Base-by-base conservation (phyloP, 371 early-diverging fungal genomes). In the Mortierella sp. region DNA sequence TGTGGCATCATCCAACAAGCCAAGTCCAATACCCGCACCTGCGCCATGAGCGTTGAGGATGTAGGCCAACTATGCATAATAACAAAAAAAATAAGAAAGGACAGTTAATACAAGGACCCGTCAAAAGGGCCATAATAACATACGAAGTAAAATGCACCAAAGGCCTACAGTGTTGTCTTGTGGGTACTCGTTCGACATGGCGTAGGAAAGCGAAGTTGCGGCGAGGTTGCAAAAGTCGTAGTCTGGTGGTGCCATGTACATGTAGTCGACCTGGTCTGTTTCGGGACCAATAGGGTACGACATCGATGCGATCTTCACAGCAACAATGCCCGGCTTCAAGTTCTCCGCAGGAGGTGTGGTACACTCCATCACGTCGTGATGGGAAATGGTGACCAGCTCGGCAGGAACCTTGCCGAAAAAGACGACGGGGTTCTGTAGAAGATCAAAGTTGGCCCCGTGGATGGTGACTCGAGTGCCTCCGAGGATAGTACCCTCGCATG, bases 321-420 rank as follows among this genome's bases (percentile, higher is more conserved):
- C 60, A 29, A 86, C 86, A 58, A 86, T 82, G 11, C 86, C 86
- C 1, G 86, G 86, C 60, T 82, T 82, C 16, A 86, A 55, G n/a
- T 77, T 79, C 48, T 86, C 82, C 3, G 86, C 82, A 1, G 86
- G 82, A 0, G 86, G 86, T 16, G 86, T 86, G 8, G 86, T 86
- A 63, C 86, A 86, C 44, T 86, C 86, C 86, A 86, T 86, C 70
- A 86, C 86, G 75, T 86, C 86, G 70, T 86, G 82, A 27, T 86
- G 86, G 0, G 86, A 86, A 10, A 86, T 82, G 16, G 80, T 79
- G 55, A 86, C 86, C 29, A 86, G 58, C 44, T 86, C 86, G 3
- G 86, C 86, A 0, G 82, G 82, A 21, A 75, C 71, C 71, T 86
- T 79, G 21, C 86, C 86, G 71, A 86, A 86, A 65, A 71, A 86